phyloP scores from a whole-genome alignment of 2,329 filamentous ascomycete species.

The Sarocladium brachiariae region DNA sequence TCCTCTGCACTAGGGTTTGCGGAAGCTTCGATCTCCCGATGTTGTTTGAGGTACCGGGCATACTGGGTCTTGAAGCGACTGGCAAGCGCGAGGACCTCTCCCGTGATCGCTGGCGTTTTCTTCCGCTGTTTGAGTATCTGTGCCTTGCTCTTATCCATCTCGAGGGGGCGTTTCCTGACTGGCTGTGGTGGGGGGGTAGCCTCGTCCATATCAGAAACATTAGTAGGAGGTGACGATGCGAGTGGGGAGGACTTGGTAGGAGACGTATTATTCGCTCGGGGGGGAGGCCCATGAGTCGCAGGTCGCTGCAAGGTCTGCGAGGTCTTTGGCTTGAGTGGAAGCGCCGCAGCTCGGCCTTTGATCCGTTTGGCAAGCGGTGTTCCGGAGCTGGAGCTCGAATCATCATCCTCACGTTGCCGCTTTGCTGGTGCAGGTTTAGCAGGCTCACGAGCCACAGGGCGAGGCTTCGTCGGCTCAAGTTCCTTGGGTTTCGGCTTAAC shows the following conservation, averaged over 20 bases:
- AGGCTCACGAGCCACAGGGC: conserved; percentile 25
- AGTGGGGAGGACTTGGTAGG: conserved; percentile 58
- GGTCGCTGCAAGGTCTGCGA: conserved; percentile 3
- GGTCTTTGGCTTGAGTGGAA: conserved; percentile 1
- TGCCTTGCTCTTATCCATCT: conserved; percentile 21
- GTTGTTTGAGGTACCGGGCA: conserved; percentile 48
- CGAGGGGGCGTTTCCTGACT: conserved; percentile 38
- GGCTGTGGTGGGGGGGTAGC: conserved; percentile 18
- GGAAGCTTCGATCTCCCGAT: conserved; percentile 45
- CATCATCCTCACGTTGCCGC: conserved; percentile 44
- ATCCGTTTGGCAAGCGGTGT: conserved; percentile 52
- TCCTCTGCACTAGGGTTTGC: conserved; percentile 45
- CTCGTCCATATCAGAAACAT: conserved; percentile 55
- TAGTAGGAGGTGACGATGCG: conserved; percentile 59
- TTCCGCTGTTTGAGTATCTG: conserved; percentile 23
- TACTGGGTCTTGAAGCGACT: conserved; percentile 50
- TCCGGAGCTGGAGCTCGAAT: conserved; percentile 54
- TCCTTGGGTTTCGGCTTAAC: conserved; percentile 22
- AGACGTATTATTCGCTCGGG: conserved; percentile 47
- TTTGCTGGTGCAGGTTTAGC: conserved; percentile 34
- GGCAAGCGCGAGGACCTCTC: conserved; percentile 46
- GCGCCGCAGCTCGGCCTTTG: conserved; percentile 25
- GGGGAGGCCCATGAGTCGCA: neutral
- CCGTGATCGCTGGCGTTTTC: conserved; percentile 16
- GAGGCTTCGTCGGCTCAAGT: conserved; percentile 27